These are phyloP conservation scores for Prunus armeniaca DNA, from an alignment of 306 rosid genomes.

Conservation along the genomic window DNA sequence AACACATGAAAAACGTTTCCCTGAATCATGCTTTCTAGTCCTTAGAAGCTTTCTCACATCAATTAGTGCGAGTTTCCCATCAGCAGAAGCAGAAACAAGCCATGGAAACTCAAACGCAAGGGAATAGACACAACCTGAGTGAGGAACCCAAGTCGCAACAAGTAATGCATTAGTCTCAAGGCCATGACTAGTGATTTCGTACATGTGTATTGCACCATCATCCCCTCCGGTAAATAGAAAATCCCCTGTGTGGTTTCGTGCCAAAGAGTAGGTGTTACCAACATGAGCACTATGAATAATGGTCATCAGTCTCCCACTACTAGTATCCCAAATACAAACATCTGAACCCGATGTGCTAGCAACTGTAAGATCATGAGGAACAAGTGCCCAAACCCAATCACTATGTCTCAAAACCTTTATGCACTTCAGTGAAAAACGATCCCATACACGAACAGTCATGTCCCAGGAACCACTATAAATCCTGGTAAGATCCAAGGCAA, in stretches of 20 bases:
- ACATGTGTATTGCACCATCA: constrained; percentile 87
- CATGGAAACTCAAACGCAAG: constrained; percentile 97
- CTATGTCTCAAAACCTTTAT: constrained; percentile 67
- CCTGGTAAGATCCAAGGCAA: constrained; percentile 79
- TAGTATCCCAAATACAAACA: constrained; percentile 82
- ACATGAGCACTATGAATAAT: constrained; percentile 61
- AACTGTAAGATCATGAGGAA: constrained; percentile 69
- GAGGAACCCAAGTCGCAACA: constrained; percentile 81
- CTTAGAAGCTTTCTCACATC: constrained; percentile 71
- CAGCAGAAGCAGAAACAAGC: constrained; percentile 91
- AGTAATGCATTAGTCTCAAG: constrained; percentile 29
- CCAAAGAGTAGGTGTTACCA: constrained; percentile 69
- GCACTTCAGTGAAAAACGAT: constrained; percentile 62
- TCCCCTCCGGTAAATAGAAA: constrained; percentile 91
- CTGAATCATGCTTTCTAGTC: constrained; percentile 34
- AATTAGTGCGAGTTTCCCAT: constrained; percentile 76
- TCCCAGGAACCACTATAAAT: constrained; percentile 99
- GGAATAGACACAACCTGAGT: constrained; percentile 73
- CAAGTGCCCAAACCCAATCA: constrained; percentile 94
- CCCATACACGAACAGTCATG: constrained; percentile 90
- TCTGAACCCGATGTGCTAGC: constrained; percentile 78
- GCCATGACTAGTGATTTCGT: constrained; percentile 44
- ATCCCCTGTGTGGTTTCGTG: constrained; percentile 74
- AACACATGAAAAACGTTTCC: constrained; percentile 34
- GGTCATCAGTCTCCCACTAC: constrained; percentile 45